Base-by-base conservation (phyloP, 768 basidiomycete species). In the Saitozyma sp. region DNA sequence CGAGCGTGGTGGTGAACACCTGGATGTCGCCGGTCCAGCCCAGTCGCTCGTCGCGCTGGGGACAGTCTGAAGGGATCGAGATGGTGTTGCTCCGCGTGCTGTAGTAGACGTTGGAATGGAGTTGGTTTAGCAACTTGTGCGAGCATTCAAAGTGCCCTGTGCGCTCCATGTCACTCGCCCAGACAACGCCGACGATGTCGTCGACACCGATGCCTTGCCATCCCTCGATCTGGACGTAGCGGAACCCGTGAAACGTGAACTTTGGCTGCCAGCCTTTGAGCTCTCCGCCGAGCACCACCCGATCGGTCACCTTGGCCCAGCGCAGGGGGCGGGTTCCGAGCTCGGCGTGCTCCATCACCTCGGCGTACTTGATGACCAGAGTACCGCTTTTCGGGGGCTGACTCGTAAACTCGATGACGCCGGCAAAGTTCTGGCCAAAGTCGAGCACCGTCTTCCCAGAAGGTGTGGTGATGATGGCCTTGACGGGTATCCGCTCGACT, bases 171-270 rank as follows among this genome's bases (percentile, higher is more conserved):
- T 73, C 73, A 10, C 68, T 67, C 38, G 61, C 56, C 39, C 74
- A 52, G 14, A 74, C 75, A 38, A 73, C 54, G 13, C 43, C 61
- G 6, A n/a, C 37, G 16, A 63, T 37, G 37, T 50, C 53, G 29
- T 29, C 29, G 11, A 60, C 29, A 1, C 51, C 42, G 7, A 56
- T 10, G 17, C 66, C 39, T 16, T 50, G 53, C 9, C 54, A 64
- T 10, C 71, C 73, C 4, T 55, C 55, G 56, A 77, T 62, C 50
- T 74, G 58, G 55, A 58, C 63, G 48, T 77, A 77, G 56, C 74
- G 57, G 66, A 78, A 78, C 8, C 77, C 77, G 50, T 75, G 73
- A 51, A 70, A 75, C 46, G 77, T 78, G 59, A 77, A 78, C n/a
- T 56, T 70, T 8, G 77, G 77, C 49, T 70, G 62, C 64, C 66